These are phyloP conservation scores for Skeletonema costatum DNA, from an alignment of 108 stramenopile genomes.

Conservation along the genomic window DNA sequence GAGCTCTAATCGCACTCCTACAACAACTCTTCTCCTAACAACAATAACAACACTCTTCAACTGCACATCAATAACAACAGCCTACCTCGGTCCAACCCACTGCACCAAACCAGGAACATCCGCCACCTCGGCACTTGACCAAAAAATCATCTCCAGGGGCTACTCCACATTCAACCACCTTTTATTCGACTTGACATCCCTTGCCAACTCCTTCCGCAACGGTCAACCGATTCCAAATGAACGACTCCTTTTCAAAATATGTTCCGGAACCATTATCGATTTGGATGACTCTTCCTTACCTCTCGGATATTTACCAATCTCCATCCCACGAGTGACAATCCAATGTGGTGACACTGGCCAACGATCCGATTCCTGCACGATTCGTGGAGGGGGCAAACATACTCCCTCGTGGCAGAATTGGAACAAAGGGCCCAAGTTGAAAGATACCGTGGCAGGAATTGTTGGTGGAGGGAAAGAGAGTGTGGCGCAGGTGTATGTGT, in stretches of 20 bases:
- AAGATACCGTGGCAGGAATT: slow-evolving; percentile 15
- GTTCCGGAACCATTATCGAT: slow-evolving; percentile 28
- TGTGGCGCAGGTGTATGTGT: slow-evolving; percentile 33
- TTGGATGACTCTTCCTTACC: slow-evolving; percentile 26
- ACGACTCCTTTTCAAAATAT: slow-evolving; percentile 18
- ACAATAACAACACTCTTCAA: neutral
- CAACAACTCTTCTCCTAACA: neutral
- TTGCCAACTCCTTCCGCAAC: neutral
- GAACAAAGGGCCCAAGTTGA: slow-evolving; percentile 11
- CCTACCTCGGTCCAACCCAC: slow-evolving; percentile 35
- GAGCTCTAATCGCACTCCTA: too few species aligned
- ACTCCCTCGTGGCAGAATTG: neutral
- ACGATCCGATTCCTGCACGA: neutral
- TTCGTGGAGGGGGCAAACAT: slow-evolving; percentile 33
- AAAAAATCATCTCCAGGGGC: slow-evolving; percentile 4
- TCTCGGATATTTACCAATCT: slow-evolving; percentile 17
- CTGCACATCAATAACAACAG: neutral
- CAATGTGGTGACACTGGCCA: slow-evolving; percentile 21
- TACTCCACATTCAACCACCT: slow-evolving; percentile 41
- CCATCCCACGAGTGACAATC: slow-evolving; percentile 15
- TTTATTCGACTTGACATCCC: slow-evolving; percentile 23
- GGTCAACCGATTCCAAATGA: slow-evolving; percentile 11
- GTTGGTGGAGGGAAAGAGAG: slow-evolving; percentile 26
- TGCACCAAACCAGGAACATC: slow-evolving; percentile 3
- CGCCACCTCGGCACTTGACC: neutral